A percentile compares a stretch with the other conserved stretches of the same genome.
Conservation (phyloP, 176 grass and related monocot genomes). For the Tuctoria greenei region DNA sequence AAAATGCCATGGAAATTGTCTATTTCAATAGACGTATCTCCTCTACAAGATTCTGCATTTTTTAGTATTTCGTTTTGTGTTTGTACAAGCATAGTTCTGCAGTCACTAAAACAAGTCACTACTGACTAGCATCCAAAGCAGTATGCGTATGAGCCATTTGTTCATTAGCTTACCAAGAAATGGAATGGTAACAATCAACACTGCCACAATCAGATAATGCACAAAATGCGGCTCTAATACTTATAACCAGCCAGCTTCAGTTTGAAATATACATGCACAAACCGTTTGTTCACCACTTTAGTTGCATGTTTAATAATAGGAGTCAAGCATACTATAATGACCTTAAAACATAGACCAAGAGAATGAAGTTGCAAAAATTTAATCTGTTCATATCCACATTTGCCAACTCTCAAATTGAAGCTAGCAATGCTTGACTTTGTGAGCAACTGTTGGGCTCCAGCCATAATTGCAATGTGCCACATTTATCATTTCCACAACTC, state of each 20-base stretch:
- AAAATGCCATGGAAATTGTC: slow-evolving; percentile 24
- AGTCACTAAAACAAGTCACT: neutral
- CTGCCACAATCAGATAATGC: neutral
- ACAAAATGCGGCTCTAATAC: neutral
- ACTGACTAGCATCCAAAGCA: neutral
- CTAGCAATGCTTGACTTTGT: neutral
- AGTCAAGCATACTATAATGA: neutral
- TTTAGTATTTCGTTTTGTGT: neutral
- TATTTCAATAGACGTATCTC: neutral
- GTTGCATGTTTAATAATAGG: neutral
- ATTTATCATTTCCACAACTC: neutral
- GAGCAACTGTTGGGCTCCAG: neutral
- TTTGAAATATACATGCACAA: neutral
- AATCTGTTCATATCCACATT: neutral
- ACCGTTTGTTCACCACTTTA: slow-evolving; percentile 10
- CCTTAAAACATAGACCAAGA: neutral
- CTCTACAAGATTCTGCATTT: neutral
- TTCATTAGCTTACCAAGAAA: slow-evolving; percentile 22
- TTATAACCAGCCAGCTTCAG: neutral
- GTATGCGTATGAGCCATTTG: neutral
- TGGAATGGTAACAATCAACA: neutral
- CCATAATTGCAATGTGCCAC: neutral
- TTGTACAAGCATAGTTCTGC: neutral
- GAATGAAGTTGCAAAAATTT: neutral
- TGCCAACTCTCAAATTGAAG: too few species aligned